These are phyloP conservation scores for Abrus precatorius DNA, from an alignment of 306 rosid species.

Conservation along the genomic window DNA sequence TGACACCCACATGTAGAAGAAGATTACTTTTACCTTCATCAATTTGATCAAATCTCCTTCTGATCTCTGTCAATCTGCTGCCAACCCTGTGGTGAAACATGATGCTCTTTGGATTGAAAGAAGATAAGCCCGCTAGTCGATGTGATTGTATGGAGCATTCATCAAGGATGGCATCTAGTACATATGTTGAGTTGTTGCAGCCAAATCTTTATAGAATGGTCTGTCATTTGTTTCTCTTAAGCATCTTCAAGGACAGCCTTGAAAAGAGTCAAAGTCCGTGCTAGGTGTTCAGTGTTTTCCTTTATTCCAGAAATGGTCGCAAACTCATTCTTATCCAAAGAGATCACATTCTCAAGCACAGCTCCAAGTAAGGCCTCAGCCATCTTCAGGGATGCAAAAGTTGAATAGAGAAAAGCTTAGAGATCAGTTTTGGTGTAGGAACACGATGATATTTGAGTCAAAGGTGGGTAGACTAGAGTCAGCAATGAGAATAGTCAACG, in stretches of 20 bases:
- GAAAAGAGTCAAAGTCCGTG: not conserved
- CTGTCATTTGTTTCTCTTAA: not conserved
- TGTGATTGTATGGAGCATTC: not conserved
- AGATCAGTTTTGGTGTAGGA: not conserved
- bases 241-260: not conserved
- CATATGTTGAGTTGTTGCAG: not conserved
- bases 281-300: not conserved
- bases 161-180: constrained; percentile 32
- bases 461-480: too few species aligned
- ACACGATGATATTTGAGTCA: too few species aligned
- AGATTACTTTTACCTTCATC: too few species aligned
- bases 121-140: not conserved
- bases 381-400: not conserved
- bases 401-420: not conserved
- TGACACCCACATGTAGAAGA: too few species aligned
- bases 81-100: not conserved
- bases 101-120: not conserved
- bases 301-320: not conserved
- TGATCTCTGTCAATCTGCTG: not conserved
- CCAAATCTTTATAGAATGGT: not conserved
- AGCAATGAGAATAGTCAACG: too few species aligned
- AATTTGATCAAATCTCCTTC: not conserved
- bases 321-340: not conserved
- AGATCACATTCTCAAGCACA: not conserved
- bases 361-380: not conserved